A percentile compares a stretch with the other conserved stretches of the same genome.
phyloP scores from a whole-genome alignment of 2,329 filamentous ascomycete genomes.

The Sporothrix pseudoabietina region DNA sequence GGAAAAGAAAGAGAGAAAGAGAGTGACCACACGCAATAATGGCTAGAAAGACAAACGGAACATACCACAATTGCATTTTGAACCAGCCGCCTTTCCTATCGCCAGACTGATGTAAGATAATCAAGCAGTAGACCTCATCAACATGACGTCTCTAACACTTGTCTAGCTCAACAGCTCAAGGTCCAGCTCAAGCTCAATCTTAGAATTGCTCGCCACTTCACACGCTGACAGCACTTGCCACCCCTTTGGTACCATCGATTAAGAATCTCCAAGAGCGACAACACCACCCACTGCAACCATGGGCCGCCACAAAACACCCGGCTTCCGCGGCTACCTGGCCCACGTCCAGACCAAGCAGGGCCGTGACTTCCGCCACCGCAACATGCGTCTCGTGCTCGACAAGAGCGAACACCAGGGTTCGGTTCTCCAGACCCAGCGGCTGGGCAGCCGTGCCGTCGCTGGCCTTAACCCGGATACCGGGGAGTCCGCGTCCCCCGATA shows the following conservation, averaged over 20 bases:
- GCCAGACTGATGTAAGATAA: slow-evolving; percentile 7
- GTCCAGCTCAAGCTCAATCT: no score
- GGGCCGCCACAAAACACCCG: not conserved
- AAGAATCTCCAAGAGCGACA: not conserved
- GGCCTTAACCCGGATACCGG: not conserved
- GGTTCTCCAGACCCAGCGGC: not conserved
- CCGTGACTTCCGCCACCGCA: slow-evolving; percentile 18
- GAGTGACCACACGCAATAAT: not conserved
- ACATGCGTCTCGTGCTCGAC: slow-evolving; percentile 17
- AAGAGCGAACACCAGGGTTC: not conserved
- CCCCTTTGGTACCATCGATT: not conserved
- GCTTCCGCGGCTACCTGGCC: slow-evolving; percentile 24
- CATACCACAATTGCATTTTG: not conserved
- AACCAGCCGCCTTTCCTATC: not conserved
- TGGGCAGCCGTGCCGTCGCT: not conserved
- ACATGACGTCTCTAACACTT: not conserved
- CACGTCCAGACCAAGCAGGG: slow-evolving; percentile 4
- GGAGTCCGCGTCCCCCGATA: not conserved
- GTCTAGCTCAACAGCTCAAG: not conserved
- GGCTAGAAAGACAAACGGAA: not conserved
- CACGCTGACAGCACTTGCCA: not conserved
- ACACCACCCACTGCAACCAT: not conserved
- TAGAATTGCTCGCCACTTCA: not conserved
- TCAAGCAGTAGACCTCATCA: not conserved
- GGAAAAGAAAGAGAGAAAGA: not conserved